A percentile compares a stretch with the other conserved stretches of the same genome.
These are phyloP conservation scores for Vigna trinervia DNA, from an alignment of 306 rosid genomes.

Conservation along the genomic window DNA sequence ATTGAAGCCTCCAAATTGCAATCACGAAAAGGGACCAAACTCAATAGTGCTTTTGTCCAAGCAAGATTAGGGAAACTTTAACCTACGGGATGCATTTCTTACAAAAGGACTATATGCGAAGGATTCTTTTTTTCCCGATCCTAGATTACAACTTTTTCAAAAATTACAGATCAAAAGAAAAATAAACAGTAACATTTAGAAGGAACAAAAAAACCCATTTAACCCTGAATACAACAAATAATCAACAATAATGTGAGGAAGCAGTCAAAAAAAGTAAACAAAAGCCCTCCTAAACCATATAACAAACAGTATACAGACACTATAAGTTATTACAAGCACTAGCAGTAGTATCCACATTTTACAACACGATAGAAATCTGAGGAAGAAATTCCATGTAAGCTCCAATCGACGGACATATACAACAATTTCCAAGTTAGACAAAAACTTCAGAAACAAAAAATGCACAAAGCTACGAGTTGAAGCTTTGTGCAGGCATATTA, in stretches of 20 bases:
- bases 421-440: background rate
- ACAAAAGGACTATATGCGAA: background rate
- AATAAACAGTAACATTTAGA: background rate
- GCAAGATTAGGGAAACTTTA: background rate
- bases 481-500: background rate
- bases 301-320: constrained; percentile 20
- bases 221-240: background rate
- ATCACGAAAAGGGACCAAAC: background rate
- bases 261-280: background rate
- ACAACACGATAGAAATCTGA: background rate
- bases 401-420: background rate
- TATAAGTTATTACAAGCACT: background rate
- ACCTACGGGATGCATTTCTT: background rate
- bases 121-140: background rate
- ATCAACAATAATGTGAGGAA: background rate
- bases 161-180: background rate
- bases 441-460: background rate
- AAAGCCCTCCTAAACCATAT: constrained; percentile 7
- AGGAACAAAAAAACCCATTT: background rate
- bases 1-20: background rate
- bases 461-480: background rate
- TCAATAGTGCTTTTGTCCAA: background rate
- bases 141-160: background rate
- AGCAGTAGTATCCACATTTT: background rate
- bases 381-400: background rate